phyloP scores from a whole-genome alignment of 2,329 filamentous ascomycete species.

The Ustilaginoidea virens region DNA sequence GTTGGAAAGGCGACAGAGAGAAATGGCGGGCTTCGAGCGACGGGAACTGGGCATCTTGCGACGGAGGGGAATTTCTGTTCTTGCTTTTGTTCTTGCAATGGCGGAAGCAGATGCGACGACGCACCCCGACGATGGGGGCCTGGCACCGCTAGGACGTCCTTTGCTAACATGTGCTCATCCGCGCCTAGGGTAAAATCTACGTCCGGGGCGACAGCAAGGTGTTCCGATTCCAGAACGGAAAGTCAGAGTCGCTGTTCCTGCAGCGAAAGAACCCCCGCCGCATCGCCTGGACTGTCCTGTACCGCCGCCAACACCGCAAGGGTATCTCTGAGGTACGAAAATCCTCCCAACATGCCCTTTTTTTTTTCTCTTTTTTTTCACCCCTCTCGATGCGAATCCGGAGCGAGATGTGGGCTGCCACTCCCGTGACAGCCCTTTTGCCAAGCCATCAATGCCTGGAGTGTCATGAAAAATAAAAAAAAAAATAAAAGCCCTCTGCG shows the following conservation, averaged over 20 bases:
- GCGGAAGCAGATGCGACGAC: too few relatives aligned
- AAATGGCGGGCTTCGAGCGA: background rate
- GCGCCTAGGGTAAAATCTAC: conserved; percentile 99
- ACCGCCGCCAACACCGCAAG: conserved; percentile 99
- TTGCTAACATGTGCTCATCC: conserved; percentile 13
- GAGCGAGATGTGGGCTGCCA: background rate
- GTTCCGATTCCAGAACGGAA: conserved; percentile 99
- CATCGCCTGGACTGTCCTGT: conserved; percentile 97
- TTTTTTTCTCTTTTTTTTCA: background rate
- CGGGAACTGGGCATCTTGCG: too few relatives aligned
- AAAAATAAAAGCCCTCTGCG: too few relatives aligned
- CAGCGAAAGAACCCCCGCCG: conserved; percentile 99
- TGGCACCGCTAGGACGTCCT: too few relatives aligned
- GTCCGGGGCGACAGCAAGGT: conserved; percentile 99
- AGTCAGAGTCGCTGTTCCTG: conserved; percentile 98
- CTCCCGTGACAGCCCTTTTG: too few relatives aligned
- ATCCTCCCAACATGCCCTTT: too few relatives aligned
- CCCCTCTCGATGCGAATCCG: background rate
- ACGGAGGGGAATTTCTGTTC: too few relatives aligned
- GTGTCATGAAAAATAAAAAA: conserved; percentile 6
- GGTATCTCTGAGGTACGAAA: conserved; percentile 99
- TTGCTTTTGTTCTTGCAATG: too few relatives aligned
- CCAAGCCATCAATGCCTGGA: too few relatives aligned
- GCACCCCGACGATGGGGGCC: too few relatives aligned
- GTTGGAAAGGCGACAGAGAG: background rate